Conservation (phyloP, 2,329 filamentous ascomycete genomes). For the Dothideomycetes sp. region DNA sequence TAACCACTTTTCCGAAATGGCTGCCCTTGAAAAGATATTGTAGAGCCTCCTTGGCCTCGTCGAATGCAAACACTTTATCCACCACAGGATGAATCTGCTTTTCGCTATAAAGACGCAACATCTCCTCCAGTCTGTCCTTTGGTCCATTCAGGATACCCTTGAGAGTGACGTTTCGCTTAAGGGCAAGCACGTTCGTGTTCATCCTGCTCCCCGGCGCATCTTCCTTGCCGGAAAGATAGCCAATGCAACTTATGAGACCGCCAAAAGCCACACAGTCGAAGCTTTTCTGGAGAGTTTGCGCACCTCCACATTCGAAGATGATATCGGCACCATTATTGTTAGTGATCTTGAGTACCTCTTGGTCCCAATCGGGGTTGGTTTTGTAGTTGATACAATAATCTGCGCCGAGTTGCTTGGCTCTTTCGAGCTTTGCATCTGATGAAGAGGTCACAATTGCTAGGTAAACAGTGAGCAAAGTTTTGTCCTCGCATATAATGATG, state of each 20-base stretch:
- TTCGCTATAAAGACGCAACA: constrained; percentile 30
- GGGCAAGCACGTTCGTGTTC: constrained; percentile 48
- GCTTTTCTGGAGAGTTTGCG: constrained; percentile 33
- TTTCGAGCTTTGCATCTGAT: constrained; percentile 20
- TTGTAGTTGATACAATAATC: constrained; percentile 52
- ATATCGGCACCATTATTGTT: constrained; percentile 32
- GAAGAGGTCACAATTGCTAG: constrained; percentile 23
- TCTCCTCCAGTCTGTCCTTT: constrained; percentile 38
- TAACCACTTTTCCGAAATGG: constrained; percentile 33
- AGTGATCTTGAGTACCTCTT: constrained; percentile 40
- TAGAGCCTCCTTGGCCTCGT: constrained; percentile 30
- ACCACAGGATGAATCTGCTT: constrained; percentile 31
- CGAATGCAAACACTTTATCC: constrained; percentile 29
- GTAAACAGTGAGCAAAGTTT: too few species aligned
- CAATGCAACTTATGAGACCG: constrained; percentile 32
- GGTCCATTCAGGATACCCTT: constrained; percentile 55
- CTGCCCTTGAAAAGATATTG: constrained; percentile 31
- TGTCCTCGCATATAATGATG: constrained; percentile 35
- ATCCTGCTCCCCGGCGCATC: constrained; percentile 43
- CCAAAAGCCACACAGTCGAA: constrained; percentile 34
- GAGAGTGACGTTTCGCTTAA: constrained; percentile 40
- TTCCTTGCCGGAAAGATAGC: constrained; percentile 40
- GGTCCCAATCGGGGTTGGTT: constrained; percentile 47
- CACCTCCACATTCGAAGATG: constrained; percentile 41
- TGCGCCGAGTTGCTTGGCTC: constrained; percentile 45